A percentile compares a stretch with the other conserved stretches of the same genome.
Conservation (phyloP, 1,284 basidiomycete genomes). For the Entoloma clypeatum region DNA sequence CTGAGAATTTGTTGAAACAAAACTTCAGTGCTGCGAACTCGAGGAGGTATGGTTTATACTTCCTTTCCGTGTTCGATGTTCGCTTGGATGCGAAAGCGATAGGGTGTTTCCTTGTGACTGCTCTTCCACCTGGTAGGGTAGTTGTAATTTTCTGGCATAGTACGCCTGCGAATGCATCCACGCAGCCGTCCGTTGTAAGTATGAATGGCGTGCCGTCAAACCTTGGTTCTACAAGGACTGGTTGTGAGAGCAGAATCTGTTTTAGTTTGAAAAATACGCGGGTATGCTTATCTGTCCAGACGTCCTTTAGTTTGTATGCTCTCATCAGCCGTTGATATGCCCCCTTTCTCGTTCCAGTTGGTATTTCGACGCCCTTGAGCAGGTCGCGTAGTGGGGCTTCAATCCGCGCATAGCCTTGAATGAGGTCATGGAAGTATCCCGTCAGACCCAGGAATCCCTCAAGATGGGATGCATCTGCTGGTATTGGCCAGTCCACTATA, state of each 20-base stretch:
- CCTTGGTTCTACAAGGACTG: constrained; percentile 24
- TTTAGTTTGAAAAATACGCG: constrained; percentile 30
- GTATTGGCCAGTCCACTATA: constrained; percentile 32
- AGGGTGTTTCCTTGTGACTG: constrained; percentile 22
- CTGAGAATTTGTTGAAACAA: constrained; percentile 27
- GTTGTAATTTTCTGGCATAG: constrained; percentile 24
- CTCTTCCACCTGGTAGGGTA: constrained; percentile 22
- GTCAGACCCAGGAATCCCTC: constrained; percentile 24
- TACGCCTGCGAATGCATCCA: constrained; percentile 30
- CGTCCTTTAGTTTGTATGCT: constrained; percentile 17
- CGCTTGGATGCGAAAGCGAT: constrained; percentile 29
- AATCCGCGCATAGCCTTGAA: constrained; percentile 20
- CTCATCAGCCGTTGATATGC: constrained; percentile 22
- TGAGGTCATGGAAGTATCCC: constrained; percentile 23
- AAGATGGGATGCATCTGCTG: constrained; percentile 26
- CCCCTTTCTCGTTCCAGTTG: constrained; percentile 19
- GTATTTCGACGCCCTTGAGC: constrained; percentile 20
- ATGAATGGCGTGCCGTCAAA: constrained; percentile 33
- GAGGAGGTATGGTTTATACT: constrained; percentile 31
- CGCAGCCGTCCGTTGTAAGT: constrained; percentile 33
- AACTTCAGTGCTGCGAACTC: constrained; percentile 33
- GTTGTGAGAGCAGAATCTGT: constrained; percentile 24
- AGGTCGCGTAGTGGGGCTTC: constrained; percentile 29
- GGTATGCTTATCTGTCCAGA: constrained; percentile 28
- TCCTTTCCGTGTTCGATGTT: constrained; percentile 26